These are phyloP conservation scores for Diaporthe batatas DNA, from an alignment of 2,329 filamentous ascomycete genomes.

Conservation along the genomic window DNA sequence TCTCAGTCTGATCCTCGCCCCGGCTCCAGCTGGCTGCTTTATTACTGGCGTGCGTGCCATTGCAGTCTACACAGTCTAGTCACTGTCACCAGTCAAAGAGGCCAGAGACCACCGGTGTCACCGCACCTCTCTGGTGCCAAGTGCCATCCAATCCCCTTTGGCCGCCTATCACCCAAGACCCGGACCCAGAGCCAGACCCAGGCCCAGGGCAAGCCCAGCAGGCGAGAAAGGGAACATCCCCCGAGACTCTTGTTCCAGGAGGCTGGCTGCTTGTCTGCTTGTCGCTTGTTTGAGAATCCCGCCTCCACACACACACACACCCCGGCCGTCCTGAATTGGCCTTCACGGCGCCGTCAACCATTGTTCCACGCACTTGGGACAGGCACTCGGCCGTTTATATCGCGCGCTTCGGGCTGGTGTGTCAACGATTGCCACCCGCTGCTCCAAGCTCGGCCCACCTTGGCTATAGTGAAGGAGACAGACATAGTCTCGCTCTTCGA, in stretches of 20 bases:
- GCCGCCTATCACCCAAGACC: constrained; percentile 32
- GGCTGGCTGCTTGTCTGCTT: constrained; percentile 39
- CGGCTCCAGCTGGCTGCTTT: constrained; percentile 34
- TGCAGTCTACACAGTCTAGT: constrained; percentile 29
- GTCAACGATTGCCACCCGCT: constrained; percentile 20
- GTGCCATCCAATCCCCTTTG: constrained; percentile 36
- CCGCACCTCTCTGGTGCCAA: constrained; percentile 36
- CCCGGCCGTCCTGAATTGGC: constrained; percentile 35
- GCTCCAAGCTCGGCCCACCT: constrained; percentile 15
- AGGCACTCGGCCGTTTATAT: constrained; percentile 30
- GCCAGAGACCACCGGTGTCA: constrained; percentile 38
- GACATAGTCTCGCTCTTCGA: constrained; percentile 29
- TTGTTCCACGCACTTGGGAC: constrained; percentile 31
- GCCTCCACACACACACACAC: constrained; percentile 34
- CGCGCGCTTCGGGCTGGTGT: constrained; percentile 11
- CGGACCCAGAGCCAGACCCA: constrained; percentile 29
- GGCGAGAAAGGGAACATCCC: constrained; percentile 39
- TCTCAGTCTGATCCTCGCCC: constrained; percentile 36
- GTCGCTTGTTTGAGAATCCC: constrained; percentile 40
- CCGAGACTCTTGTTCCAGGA: constrained; percentile 41
- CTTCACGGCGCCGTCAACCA: constrained; percentile 9
- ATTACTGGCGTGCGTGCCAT: constrained; percentile 36
- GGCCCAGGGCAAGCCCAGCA: constrained; percentile 34
- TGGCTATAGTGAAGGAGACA: constrained; percentile 31
- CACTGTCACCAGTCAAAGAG: constrained; percentile 24